Base-by-base conservation (phyloP, 176 grass and related monocot species). In the Zizania latifolia region DNA sequence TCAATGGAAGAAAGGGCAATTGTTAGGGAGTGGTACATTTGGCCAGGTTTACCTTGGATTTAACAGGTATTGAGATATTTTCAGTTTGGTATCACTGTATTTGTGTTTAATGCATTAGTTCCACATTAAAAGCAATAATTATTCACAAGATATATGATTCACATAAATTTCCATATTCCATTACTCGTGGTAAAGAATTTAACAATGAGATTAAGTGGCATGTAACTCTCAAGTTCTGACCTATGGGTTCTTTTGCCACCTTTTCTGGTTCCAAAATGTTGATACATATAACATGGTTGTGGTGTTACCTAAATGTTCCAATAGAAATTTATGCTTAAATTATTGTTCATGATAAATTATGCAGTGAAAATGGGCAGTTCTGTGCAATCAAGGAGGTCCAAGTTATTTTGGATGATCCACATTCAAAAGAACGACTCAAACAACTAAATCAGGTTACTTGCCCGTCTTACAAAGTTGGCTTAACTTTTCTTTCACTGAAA, bases 371-470 rank as follows among this genome's bases (percentile, higher is more conserved):
- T 77, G 94, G 94, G 10, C 89, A 89, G 51, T 88, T 98, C 71
- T 99, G 95, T 77, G 95, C 92, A 13, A 92, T 94, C 75, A 99
- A 99, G 84, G 91, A 99, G 87, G 95, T 99, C 22, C 88, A 92
- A 62, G 87, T 94, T 78, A 99, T 99, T 79, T 90, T 81, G 76
- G 95, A 99, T 65, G 95, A 99, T 82, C 74, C 84, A 64, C 86
- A 99, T 82, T 94, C 92, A 33, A 99, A 83, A 93, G 95, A 99
- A 86, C 82, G 86, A 72, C 89, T 99, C 51, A 99, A 83, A 46
- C 95, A 99, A 82, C 82, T 99, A 64, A 94, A 84, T 79, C 95
- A 99, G 91, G 95, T 85, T 85, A 81, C 58, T 58, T 78, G 44
- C 23, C 65, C 78, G 36, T 51, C 51, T 68, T 65, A 36, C 54